A percentile compares a stretch with the other conserved stretches of the same genome.
These are phyloP conservation scores for Stachybotrys echinatus DNA, from an alignment of 2,329 filamentous ascomycete species.

Conservation along the genomic window DNA sequence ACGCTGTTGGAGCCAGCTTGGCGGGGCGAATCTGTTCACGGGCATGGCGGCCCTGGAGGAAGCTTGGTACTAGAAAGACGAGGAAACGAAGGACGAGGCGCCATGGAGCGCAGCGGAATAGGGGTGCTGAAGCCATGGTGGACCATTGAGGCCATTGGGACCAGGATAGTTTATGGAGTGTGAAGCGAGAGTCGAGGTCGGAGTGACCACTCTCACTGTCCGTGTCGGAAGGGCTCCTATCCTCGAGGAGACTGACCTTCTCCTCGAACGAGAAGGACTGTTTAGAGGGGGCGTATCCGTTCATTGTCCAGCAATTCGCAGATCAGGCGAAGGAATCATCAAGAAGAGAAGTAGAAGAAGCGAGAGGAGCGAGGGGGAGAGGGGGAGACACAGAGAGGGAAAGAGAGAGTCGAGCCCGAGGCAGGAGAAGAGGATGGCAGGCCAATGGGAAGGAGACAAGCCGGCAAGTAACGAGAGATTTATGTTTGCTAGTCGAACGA, in stretches of 20 bases:
- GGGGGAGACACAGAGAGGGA: slow-evolving; percentile 8
- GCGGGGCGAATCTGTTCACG: slow-evolving; percentile 34
- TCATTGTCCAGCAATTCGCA: slow-evolving; percentile 30
- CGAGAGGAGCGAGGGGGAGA: slow-evolving; percentile 3
- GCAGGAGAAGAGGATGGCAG: slow-evolving; percentile 8
- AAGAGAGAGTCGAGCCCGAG: slow-evolving; percentile 6
- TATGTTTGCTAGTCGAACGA: neutral
- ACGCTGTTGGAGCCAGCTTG: slow-evolving; percentile 46
- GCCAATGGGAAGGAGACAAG: neutral
- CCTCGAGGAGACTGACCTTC: slow-evolving; percentile 38
- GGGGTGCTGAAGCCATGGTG: neutral
- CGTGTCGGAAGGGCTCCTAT: slow-evolving; percentile 35
- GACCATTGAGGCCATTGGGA: slow-evolving; percentile 2
- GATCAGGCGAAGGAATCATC: neutral
- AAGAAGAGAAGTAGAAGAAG: slow-evolving; percentile 2
- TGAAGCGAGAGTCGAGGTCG: slow-evolving; percentile 30
- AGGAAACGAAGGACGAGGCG: slow-evolving; percentile 31
- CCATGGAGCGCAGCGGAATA: slow-evolving; percentile 13
- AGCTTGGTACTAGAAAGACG: slow-evolving; percentile 48
- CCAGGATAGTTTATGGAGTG: slow-evolving; percentile 17
- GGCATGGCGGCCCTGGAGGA: slow-evolving; percentile 38
- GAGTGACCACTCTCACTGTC: slow-evolving; percentile 35
- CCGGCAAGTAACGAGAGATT: neutral
- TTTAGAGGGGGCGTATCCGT: slow-evolving; percentile 27
- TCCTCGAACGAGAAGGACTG: slow-evolving; percentile 35